Base-by-base conservation (phyloP, 768 basidiomycete species). In the Rhodotorula kratochvilovae region DNA sequence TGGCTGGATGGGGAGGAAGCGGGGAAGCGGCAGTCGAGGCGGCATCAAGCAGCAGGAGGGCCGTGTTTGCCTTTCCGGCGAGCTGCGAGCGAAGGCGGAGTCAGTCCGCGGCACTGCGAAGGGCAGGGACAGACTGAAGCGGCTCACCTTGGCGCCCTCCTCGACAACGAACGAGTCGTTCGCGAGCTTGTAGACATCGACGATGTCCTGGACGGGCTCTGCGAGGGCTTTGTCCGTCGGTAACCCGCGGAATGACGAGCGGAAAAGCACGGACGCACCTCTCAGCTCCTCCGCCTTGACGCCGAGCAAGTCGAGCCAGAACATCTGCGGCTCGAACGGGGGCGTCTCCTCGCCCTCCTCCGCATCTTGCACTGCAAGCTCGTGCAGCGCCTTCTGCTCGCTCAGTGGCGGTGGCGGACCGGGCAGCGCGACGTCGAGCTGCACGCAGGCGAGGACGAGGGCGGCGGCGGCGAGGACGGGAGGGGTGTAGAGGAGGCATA, bases 391-490 rank as follows among this genome's bases (percentile, higher is more conserved):
- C 5, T 17, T 1, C 23, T 73, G 72, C 43, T 66, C 66, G 29
- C 23, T 35, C 11, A 60, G 25, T 0, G 63, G 45, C 5, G n/a
- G 33, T 3, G 68, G 66, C 27, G 15, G 23, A 31, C 19, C 48
- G 8, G 68, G 69, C 6, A 74, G 62, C 1, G 68, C 29, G 13
- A 39, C 5, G n/a, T 48, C 29, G 19, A 55, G 58, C 11, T 66
- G 35, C 2, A 66, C 33, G 33, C 76, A 56, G 25, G 77, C 57
- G 36, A 80, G 46, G 19, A 57, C 31, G 48, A 78, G 58, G 7
- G 67, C 56, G 4, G 72, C 58, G 56, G 75, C 77, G 11, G 79
- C 77, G 60, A 78, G 58, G 55, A 78, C 67, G 21, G 60, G 57
- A 0, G 77, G 74, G 11, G 59, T 75, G 56, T 73, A 68, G 11